These are phyloP conservation scores for Vitis rupestris DNA, from an alignment of 164 flowering plant genomes.

Conservation along the genomic window DNA sequence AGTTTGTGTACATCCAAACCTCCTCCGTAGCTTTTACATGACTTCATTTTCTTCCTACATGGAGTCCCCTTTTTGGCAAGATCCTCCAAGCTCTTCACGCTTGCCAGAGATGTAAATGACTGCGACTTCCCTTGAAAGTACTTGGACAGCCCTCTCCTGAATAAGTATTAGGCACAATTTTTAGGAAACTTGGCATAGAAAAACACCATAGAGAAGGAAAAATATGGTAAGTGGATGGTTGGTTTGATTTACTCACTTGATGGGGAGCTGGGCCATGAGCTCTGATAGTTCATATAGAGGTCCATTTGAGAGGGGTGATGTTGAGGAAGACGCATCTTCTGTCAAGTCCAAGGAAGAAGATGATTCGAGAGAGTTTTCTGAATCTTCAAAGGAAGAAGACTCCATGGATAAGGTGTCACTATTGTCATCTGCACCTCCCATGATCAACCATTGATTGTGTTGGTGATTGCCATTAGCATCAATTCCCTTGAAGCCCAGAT, in stretches of 20 bases:
- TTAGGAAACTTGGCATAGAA: background rate
- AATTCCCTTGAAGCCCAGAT: conserved; percentile 1
- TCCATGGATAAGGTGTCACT: conserved; percentile 18
- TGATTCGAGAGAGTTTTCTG: conserved; percentile 25
- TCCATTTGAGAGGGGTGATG: conserved; percentile 32
- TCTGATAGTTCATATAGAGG: conserved; percentile 73
- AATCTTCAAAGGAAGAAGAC: conserved; percentile 32
- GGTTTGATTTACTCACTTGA: conserved; percentile 50
- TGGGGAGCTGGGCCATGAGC: conserved; percentile 81
- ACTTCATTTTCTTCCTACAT: conserved; percentile 24
- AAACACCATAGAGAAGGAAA: background rate
- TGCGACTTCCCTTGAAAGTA: conserved; percentile 49
- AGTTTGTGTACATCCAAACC: conserved; percentile 19
- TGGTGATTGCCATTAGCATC: conserved; percentile 1
- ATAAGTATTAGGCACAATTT: background rate
- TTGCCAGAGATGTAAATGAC: conserved; percentile 42
- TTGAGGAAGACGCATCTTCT: conserved; percentile 59
- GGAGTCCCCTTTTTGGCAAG: conserved; percentile 34
- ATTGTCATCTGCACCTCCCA: conserved; percentile 30
- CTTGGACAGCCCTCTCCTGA: conserved; percentile 57
- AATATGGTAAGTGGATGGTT: background rate
- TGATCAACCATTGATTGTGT: conserved; percentile 17
- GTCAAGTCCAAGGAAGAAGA: conserved; percentile 44
- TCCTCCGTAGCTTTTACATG: conserved; percentile 37
- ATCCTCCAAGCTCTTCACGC: conserved; percentile 44